Evolutionary conservation across 768 basidiomycete species (phyloP).

Genomic region (Pseudohyphozyma bogoriensis): DNA sequence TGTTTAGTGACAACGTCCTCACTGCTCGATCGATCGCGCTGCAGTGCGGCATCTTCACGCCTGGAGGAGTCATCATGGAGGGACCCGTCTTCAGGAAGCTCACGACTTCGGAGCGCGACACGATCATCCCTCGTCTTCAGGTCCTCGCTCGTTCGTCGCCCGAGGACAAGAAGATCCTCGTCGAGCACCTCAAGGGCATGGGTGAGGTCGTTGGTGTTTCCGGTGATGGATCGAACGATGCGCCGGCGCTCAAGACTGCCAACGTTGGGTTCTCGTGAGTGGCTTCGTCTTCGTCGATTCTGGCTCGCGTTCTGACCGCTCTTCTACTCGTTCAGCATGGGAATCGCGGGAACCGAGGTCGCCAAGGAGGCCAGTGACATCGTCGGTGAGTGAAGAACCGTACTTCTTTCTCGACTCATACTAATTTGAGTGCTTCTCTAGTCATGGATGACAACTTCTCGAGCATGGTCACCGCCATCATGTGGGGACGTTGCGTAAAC

Average conservation of each 20-base stretch:
- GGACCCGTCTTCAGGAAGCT: slow-evolving; percentile 85
- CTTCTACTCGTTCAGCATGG: slow-evolving; percentile 46
- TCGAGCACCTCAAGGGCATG: slow-evolving; percentile 71
- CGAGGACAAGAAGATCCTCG: slow-evolving; percentile 89
- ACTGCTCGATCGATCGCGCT: slow-evolving; percentile 91
- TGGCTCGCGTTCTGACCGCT: slow-evolving; percentile 14
- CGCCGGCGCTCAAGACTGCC: slow-evolving; percentile 58
- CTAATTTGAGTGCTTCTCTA: too few species aligned
- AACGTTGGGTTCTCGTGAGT: slow-evolving; percentile 76
- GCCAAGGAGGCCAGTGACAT: slow-evolving; percentile 99
- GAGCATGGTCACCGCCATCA: slow-evolving; percentile 92
- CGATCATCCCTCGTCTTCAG: slow-evolving; percentile 82
- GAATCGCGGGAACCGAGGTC: slow-evolving; percentile 91
- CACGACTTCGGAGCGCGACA: slow-evolving; percentile 56
- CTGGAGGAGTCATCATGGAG: slow-evolving; percentile 96
- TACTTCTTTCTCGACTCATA: too few species aligned
- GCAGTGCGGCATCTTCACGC: slow-evolving; percentile 89
- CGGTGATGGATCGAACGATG: slow-evolving; percentile 97
- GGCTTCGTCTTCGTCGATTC: background rate
- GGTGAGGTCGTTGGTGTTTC: slow-evolving; percentile 93
- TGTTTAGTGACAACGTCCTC: slow-evolving; percentile 25
- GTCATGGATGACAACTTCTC: slow-evolving; percentile 96
- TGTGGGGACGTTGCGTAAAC: slow-evolving; percentile 98
- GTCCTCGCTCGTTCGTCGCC: slow-evolving; percentile 96
- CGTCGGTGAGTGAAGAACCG: too few species aligned